A percentile compares a stretch with the other conserved stretches of the same genome.
Conservation (phyloP, 257 asterid genomes). For the Capsicum baccatum region DNA sequence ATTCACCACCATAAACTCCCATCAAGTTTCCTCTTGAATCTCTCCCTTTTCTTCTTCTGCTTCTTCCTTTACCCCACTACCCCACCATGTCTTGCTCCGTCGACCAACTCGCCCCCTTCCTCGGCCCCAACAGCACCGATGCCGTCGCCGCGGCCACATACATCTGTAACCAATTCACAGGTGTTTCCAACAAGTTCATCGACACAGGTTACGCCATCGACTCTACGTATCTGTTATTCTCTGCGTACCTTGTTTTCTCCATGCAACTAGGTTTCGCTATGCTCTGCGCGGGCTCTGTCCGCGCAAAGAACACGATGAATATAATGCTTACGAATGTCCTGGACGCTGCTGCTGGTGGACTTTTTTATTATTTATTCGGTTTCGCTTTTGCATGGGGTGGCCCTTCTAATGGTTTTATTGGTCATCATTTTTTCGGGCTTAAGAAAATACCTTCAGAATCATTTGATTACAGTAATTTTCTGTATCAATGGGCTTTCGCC, state of each 20-base stretch:
- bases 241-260: conserved; percentile 84
- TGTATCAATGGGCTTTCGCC: conserved; percentile 94
- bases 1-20: background rate
- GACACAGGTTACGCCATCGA: conserved; percentile 78
- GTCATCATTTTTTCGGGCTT: conserved; percentile 71
- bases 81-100: conserved; percentile 42
- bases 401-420: conserved; percentile 87
- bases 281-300: conserved; percentile 97
- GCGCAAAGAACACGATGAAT: conserved; percentile 90
- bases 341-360: conserved; percentile 93
- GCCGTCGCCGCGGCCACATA: conserved; percentile 63
- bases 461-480: conserved; percentile 64
- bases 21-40: background rate
- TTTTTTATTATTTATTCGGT: conserved; percentile 84
- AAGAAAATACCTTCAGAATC: conserved; percentile 51
- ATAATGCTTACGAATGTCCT: conserved; percentile 95
- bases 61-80: background rate
- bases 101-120: conserved; percentile 55
- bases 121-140: conserved; percentile 73
- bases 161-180: conserved; percentile 69
- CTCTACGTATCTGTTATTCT: conserved; percentile 82
- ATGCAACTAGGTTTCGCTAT: conserved; percentile 97
- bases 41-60: background rate
- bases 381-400: conserved; percentile 84
- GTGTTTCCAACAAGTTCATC: conserved; percentile 46